Base-by-base conservation (phyloP, 441 rosid species). In the Pelargonium cotyledonis region DNA sequence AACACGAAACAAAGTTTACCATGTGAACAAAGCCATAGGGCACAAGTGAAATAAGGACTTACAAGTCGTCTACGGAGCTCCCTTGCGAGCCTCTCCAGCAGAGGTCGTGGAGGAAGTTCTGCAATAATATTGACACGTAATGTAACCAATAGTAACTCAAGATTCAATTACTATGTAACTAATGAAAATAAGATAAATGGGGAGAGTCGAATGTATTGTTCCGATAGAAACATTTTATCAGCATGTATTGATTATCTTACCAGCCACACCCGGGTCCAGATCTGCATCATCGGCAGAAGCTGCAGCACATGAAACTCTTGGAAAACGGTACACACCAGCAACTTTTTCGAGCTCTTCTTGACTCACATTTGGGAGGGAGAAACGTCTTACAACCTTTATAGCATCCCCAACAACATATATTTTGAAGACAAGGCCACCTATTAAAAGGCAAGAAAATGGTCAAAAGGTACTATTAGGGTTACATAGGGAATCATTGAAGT, bases 251-350 rank as follows among this genome's bases (percentile, higher is more conserved):
- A 14, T 47, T 14, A 12, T 47, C 53, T 51, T 55, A 58, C 63
- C 63, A 21, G 63, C 29, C 19, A 58, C 63, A 21, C 14, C 31
- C 74, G 98, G 98, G 75, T 92, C 98, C 72, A 92, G 73, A 70
- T 92, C 98, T 44, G 93, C 88, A 61, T 88, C 88, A 67, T 90
- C 96, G 38, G 91, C 98, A 67, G 96, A 87, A 83, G 95, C 96
- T 41, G 93, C 90, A 72, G 98, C 95, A 78, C 89, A 90, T 12
- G 96, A 92, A 72, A 92, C 95, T 78, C 96, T 80, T 60, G 98
- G 96, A 77, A 90, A 88, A 51, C 77, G 90, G 66, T 85, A 84
- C 3, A 92, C 86, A 31, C 96, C 96, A 38, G 85, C 88, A 69
- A 12, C 81, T 71, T 78, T 85, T 0, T 85, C 68, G 40, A 87